phyloP scores from a whole-genome alignment of 768 basidiomycete genomes.

The Rhizopogon roseolus region DNA sequence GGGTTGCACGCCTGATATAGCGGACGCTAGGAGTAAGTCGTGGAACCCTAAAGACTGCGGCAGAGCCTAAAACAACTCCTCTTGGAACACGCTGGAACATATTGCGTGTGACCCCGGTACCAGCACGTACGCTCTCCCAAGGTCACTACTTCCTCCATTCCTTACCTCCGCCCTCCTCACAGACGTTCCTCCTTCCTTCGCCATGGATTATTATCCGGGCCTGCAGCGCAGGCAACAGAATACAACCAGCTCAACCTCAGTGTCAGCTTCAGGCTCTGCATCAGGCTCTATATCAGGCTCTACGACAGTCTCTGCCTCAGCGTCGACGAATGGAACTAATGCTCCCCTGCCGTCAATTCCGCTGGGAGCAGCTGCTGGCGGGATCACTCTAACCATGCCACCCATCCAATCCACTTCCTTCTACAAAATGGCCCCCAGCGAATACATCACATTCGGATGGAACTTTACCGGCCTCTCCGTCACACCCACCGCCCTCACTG shows the following conservation, averaged over 20 bases:
- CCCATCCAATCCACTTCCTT: slow-evolving; percentile 55
- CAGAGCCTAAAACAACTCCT: slow-evolving; percentile 11
- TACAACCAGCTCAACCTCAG: slow-evolving; percentile 2
- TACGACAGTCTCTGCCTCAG: neutral
- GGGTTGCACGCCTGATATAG: slow-evolving; percentile 7
- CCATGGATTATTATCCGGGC: slow-evolving; percentile 8
- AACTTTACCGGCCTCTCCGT: slow-evolving; percentile 56
- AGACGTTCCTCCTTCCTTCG: neutral
- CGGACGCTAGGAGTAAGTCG: neutral
- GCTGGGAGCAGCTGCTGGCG: slow-evolving; percentile 45
- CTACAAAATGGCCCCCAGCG: slow-evolving; percentile 57
- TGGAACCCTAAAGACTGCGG: slow-evolving; percentile 2
- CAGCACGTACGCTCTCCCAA: slow-evolving; percentile 2
- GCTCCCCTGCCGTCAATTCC: slow-evolving; percentile 36
- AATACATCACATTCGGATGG: slow-evolving; percentile 70
- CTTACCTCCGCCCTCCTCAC: neutral
- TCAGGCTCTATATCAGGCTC: slow-evolving; percentile 15
- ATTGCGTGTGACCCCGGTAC: slow-evolving; percentile 2
- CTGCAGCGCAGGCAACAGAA: slow-evolving; percentile 22
- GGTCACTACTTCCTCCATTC: neutral
- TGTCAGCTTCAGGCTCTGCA: neutral
- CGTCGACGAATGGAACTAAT: slow-evolving; percentile 31
- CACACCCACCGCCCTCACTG: slow-evolving; percentile 50
- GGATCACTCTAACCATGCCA: slow-evolving; percentile 52
- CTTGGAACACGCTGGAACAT: slow-evolving; percentile 9